Conservation (phyloP, 2,329 filamentous ascomycete genomes). For the Magnaporthiopsis poae region DNA sequence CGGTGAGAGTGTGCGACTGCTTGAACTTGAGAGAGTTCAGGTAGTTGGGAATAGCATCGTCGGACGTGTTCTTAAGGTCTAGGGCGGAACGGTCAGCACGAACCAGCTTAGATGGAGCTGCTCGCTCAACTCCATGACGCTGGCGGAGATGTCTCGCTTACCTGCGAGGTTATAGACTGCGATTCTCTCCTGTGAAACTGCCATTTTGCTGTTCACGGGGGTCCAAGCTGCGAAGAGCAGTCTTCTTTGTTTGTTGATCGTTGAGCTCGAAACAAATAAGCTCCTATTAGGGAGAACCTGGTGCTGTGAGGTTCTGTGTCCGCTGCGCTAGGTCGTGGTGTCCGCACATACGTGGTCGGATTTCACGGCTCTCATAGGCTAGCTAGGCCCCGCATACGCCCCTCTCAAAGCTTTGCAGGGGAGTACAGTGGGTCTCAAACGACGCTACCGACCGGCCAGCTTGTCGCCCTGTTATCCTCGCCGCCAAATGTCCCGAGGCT, state of each 20-base stretch:
- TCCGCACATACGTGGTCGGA: not conserved
- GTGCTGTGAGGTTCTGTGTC: not conserved
- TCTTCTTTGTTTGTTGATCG: not conserved
- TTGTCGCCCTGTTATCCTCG: too few species aligned
- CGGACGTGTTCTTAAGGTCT: slow-evolving; percentile 95
- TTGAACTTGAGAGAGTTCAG: slow-evolving; percentile 77
- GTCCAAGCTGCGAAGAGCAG: not conserved
- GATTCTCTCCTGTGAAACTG: slow-evolving; percentile 44
- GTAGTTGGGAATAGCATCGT: slow-evolving; percentile 90
- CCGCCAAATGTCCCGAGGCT: too few species aligned
- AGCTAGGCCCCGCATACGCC: not conserved
- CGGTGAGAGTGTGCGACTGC: slow-evolving; percentile 70
- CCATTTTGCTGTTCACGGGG: slow-evolving; percentile 24
- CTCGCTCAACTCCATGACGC: not conserved
- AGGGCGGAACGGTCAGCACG: slow-evolving; percentile 8
- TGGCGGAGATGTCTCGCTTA: slow-evolving; percentile 22
- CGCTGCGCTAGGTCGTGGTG: too few species aligned
- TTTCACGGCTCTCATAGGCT: not conserved
- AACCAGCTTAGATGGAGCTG: slow-evolving; percentile 1
- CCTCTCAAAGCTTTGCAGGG: too few species aligned
- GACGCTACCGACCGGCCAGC: too few species aligned
- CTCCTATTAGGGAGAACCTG: not conserved
- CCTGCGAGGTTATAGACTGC: slow-evolving; percentile 59
- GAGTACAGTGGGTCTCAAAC: too few species aligned
- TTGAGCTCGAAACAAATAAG: not conserved